phyloP scores from a whole-genome alignment of 176 grass and related monocot genomes.

The Saccharum spontaneum region DNA sequence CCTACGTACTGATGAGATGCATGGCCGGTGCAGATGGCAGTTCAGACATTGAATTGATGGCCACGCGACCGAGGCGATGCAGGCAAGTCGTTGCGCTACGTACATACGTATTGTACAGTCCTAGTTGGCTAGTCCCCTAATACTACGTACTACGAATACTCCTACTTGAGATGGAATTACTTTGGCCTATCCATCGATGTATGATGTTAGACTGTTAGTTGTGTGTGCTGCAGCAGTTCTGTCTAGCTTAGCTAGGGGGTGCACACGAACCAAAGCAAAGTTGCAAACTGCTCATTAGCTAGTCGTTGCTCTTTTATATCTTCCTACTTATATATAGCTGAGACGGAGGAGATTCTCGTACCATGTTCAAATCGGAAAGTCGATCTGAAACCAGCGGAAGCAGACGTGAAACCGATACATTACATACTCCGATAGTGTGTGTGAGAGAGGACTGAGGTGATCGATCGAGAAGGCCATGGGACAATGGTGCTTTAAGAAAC shows the following conservation, averaged over 20 bases:
- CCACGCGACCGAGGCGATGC: too few relatives aligned
- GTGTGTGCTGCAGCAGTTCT: background rate
- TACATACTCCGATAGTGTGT: too few relatives aligned
- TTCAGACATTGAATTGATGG: too few relatives aligned
- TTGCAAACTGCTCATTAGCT: background rate
- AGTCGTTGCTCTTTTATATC: background rate
- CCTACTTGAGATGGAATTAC: too few relatives aligned
- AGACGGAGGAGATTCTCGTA: background rate
- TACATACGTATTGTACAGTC: too few relatives aligned
- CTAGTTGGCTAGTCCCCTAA: too few relatives aligned
- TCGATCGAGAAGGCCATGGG: background rate
- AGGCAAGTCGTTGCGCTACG: too few relatives aligned
- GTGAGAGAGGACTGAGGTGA: background rate
- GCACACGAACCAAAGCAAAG: background rate
- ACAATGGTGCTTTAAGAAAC: background rate
- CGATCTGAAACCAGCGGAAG: background rate
- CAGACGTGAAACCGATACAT: background rate
- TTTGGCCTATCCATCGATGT: too few relatives aligned
- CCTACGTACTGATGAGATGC: too few relatives aligned
- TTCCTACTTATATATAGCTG: background rate
- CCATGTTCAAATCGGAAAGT: background rate
- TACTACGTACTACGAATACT: too few relatives aligned
- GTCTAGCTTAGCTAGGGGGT: background rate
- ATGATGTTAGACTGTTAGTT: background rate
- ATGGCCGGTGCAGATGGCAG: too few relatives aligned